Base-by-base conservation (phyloP, 805 yeast species). In the Wickerhamiella siamensis region DNA sequence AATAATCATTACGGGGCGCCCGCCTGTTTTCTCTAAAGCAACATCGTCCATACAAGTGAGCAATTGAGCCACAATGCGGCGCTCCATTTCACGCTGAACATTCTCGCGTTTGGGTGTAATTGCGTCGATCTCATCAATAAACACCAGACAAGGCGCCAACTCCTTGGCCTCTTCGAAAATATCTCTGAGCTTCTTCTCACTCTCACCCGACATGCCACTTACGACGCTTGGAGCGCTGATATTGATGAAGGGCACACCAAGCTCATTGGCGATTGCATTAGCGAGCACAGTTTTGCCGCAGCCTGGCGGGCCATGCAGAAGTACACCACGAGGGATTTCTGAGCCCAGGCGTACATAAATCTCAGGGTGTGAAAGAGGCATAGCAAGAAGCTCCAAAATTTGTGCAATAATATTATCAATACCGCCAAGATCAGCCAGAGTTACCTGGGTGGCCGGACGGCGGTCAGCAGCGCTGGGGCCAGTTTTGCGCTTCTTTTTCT, bases 121-220 rank as follows among this genome's bases (percentile, higher is more conserved):
- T 10, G 98, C 95, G 62, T 91, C 98, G 51, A 91, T 91, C 60
- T 91, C 98, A 63, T 91, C 98, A 55, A 91, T 78, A 55, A 91
- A 91, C 39, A 91, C 72, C 22, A 91, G 63, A 60, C 96, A 87
- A 6, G 98, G 98, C 1, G 98, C 98, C 42, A 84, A 56, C 3
- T 71, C 53, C 53, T 78, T 79, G 3, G 98, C 98, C 56, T 91
- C 97, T 31, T 86, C 95, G 55, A 88, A 88, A 31, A 88, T 66
- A 45, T 91, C 97, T 47, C 98, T 70, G 18, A 91, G 68, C 56
- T 88, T 87, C 66, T 91, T 91, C 59, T 91, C 98, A 48, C 88
- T 77, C 59, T 91, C 98, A 34, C 98, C 98, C n/a, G 95, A 83
- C 97, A 91, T 91, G 4, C 98, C 98, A 47, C 95, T 83, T 0